These are phyloP conservation scores for Phytopythium aichiense DNA, from an alignment of 352 stramenopile species.

Conservation along the genomic window DNA sequence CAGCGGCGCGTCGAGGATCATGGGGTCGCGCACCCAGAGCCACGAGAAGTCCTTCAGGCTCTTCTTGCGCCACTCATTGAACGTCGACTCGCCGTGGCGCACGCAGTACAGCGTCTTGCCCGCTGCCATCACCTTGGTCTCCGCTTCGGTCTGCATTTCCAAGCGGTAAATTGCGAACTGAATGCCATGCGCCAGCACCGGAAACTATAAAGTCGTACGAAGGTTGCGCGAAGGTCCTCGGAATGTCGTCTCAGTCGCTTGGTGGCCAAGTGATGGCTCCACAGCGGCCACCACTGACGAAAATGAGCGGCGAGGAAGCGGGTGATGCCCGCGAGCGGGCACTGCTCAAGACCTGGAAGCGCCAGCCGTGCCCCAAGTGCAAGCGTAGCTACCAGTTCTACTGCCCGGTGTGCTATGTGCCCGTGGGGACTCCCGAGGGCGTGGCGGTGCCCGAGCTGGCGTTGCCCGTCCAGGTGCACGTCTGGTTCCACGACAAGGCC, in stretches of 20 bases:
- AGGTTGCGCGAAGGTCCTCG: constrained; percentile 4
- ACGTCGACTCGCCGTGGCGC: constrained; percentile 85
- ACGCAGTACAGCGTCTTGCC: constrained; percentile 83
- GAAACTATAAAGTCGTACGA: not conserved
- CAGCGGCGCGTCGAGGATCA: constrained; percentile 80
- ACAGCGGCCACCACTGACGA: not conserved
- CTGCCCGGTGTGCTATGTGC: constrained; percentile 66
- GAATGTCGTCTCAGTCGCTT: not conserved
- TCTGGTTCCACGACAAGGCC: constrained; percentile 87
- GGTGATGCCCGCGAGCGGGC: not conserved
- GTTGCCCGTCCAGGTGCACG: constrained; percentile 74
- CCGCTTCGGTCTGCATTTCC: not conserved
- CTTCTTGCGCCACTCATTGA: constrained; percentile 81
- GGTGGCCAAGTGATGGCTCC: constrained; percentile 1
- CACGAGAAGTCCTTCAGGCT: constrained; percentile 83
- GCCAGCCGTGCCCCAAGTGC: constrained; percentile 54
- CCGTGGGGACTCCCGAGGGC: constrained; percentile 48
- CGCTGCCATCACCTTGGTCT: not conserved
- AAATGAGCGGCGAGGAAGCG: constrained; percentile 1
- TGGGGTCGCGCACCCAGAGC: constrained; percentile 80
- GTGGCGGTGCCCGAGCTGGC: constrained; percentile 46
- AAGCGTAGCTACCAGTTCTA: constrained; percentile 87
- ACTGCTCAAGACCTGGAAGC: constrained; percentile 36
- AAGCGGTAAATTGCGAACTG: not conserved
- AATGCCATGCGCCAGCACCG: not conserved